These are phyloP conservation scores for Ganoderma leucocontextum DNA, from an alignment of 1,284 basidiomycete genomes.

Conservation along the genomic window DNA sequence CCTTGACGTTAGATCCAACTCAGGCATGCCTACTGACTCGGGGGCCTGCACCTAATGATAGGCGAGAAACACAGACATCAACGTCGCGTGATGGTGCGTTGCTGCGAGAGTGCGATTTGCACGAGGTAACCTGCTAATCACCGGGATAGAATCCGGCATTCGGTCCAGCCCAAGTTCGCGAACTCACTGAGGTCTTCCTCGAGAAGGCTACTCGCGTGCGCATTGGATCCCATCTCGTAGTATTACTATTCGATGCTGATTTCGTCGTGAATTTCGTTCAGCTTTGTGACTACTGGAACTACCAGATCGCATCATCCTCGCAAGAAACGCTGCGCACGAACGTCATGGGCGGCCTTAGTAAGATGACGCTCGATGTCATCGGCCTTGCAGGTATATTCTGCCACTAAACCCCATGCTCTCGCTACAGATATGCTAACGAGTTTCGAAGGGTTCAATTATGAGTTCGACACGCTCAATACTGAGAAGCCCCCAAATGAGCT, in stretches of 20 bases:
- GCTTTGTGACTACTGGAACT: slow-evolving; percentile 42
- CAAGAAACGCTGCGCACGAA: slow-evolving; percentile 40
- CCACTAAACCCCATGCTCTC: too few relatives aligned
- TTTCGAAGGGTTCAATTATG: slow-evolving; percentile 52
- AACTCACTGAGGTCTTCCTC: slow-evolving; percentile 62
- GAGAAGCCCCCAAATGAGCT: slow-evolving; percentile 47
- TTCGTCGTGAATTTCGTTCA: slow-evolving; percentile 3
- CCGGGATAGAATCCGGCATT: slow-evolving; percentile 62
- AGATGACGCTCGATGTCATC: slow-evolving; percentile 58
- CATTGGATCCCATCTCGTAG: not conserved
- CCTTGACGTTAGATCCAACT: not conserved
- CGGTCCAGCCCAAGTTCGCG: slow-evolving; percentile 59
- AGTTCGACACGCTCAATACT: slow-evolving; percentile 44
- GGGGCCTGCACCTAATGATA: not conserved
- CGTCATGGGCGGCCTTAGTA: slow-evolving; percentile 49
- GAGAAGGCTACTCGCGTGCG: slow-evolving; percentile 57
- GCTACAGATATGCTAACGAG: not conserved
- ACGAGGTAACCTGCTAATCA: not conserved
- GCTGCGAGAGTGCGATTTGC: not conserved
- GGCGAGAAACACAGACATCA: slow-evolving; percentile 11
- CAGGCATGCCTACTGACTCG: not conserved
- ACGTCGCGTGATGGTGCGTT: slow-evolving; percentile 2
- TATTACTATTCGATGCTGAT: not conserved
- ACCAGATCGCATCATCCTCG: slow-evolving; percentile 20
- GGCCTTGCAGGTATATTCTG: slow-evolving; percentile 48